Base-by-base conservation (phyloP, 2,329 filamentous ascomycete genomes). In the Diaporthe sp. region DNA sequence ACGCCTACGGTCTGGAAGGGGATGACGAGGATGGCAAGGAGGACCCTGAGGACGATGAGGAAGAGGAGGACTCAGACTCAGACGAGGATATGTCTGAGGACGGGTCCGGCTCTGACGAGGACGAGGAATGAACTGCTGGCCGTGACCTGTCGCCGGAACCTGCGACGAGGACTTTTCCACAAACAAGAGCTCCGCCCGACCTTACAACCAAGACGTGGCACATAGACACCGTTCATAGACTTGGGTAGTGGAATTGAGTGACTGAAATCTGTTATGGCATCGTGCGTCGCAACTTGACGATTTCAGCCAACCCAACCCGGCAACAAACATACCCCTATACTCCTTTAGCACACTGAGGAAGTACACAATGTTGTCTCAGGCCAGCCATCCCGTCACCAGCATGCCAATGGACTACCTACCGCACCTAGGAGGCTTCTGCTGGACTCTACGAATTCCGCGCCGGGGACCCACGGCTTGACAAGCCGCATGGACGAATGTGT, bases 1-100 rank as follows among this genome's bases (percentile, higher is more conserved):
- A 98, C 78, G 94, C 95, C 80, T 98, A 98, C 82, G 96, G 96
- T 0, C 85, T 98, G 62, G 89, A 94, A 82, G 89, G 88, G 3
- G 88, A 87, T 2, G 90, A 89, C 4, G 91, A 89, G 0, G 90
- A 91, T 5, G 91, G 91, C 3, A 89, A 89, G 0, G 87, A 88
- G 0, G 87, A 88, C 0, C 89, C 89, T 0, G 89, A 89, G 0
- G 92, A 92, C 0, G 92, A 92, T 0, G 91, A 92, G 0, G 90
- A 90, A 0, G 87, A 88, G 0, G 88, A 89, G 0, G 90, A 90
- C 0, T 39, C 37, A 39, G 89, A 89, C 0, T 91, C 92, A 0
- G 91, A 91, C 0, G 88, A 87, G 0, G 87, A 87, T 0, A 86
- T 86, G 0, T 85, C 85, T 1, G 83, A 83, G 2, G 85, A 85